phyloP scores from a whole-genome alignment of 2,329 filamentous ascomycete species.

The Ilyonectria sp. region DNA sequence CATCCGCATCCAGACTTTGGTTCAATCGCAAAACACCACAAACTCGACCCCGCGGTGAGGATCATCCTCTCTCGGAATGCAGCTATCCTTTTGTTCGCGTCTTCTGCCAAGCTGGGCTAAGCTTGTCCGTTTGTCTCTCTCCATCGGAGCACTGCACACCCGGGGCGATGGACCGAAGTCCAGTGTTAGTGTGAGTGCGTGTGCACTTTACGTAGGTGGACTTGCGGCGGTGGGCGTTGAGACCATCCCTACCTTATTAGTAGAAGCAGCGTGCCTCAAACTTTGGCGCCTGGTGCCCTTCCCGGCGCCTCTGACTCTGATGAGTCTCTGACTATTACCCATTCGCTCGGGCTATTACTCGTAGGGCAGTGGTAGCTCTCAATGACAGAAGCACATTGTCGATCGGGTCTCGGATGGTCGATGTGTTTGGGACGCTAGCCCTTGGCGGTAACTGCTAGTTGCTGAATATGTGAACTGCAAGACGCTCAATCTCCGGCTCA shows the following conservation, averaged over 20 bases:
- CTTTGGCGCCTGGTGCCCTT: constrained; percentile 18
- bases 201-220: not conserved
- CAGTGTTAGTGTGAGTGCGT: not conserved
- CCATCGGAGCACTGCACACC: constrained; percentile 15
- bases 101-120: constrained; percentile 6
- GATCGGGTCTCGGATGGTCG: constrained; percentile 14
- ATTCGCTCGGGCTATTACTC: not conserved
- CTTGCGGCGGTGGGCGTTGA: not conserved
- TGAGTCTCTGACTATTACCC: not conserved
- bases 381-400: constrained; percentile 21
- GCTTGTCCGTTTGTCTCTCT: not conserved
- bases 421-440: not conserved
- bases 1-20: not conserved
- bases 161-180: constrained; percentile 7
- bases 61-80: constrained; percentile 10
- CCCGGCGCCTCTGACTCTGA: constrained; percentile 12
- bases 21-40: not conserved
- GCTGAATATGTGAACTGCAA: not conserved
- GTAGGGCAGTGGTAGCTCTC: constrained; percentile 3
- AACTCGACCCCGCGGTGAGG: not conserved
- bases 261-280: not conserved
- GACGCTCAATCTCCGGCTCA: constrained; percentile 10
- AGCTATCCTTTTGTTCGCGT: not conserved
- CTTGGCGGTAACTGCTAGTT: not conserved
- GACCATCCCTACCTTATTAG: constrained; percentile 7